These are phyloP conservation scores for Hyaloperonospora brassicae DNA, from an alignment of 352 stramenopile species.

Conservation along the genomic window DNA sequence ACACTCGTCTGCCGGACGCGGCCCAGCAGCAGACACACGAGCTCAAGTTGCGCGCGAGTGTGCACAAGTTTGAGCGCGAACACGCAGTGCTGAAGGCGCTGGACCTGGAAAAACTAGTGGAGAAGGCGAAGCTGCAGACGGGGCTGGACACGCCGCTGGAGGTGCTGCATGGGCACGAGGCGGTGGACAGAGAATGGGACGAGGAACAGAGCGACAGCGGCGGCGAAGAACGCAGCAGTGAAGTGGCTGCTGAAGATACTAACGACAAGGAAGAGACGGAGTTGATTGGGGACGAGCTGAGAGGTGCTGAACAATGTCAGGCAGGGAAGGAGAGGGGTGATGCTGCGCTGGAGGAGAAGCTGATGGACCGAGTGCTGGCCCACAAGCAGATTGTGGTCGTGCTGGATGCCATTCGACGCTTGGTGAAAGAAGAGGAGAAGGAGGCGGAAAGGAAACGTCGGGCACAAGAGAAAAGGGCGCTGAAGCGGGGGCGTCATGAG, in stretches of 20 bases:
- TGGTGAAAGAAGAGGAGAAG: conserved; percentile 45
- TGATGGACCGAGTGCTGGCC: conserved; percentile 52
- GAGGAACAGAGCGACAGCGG: conserved; percentile 18
- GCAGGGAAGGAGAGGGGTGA: conserved; percentile 17
- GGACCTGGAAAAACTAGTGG: conserved; percentile 42
- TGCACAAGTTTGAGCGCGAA: conserved; percentile 45
- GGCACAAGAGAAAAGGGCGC: conserved; percentile 48
- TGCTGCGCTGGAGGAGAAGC: conserved; percentile 24
- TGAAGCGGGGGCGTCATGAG: conserved; percentile 48
- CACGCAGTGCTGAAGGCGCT: conserved; percentile 48
- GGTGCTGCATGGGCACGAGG: conserved; percentile 15
- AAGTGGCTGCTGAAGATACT: conserved; percentile 1
- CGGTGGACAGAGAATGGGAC: conserved; percentile 17
- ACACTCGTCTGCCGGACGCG: conserved; percentile 25
- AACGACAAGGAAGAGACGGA: conserved; percentile 2
- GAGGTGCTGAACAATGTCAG: neutral
- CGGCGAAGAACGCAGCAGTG: conserved; percentile 15
- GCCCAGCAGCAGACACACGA: conserved; percentile 37
- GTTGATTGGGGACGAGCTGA: conserved; percentile 22
- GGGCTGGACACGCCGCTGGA: conserved; percentile 25
- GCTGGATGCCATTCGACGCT: conserved; percentile 45
- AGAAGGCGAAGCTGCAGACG: conserved; percentile 34
- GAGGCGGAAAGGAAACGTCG: conserved; percentile 54
- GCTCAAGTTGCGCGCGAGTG: conserved; percentile 32
- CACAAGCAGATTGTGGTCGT: conserved; percentile 67